Evolutionary conservation across 2,329 filamentous ascomycete genomes (phyloP).

Genomic region (Epichloe coenophiala): DNA sequence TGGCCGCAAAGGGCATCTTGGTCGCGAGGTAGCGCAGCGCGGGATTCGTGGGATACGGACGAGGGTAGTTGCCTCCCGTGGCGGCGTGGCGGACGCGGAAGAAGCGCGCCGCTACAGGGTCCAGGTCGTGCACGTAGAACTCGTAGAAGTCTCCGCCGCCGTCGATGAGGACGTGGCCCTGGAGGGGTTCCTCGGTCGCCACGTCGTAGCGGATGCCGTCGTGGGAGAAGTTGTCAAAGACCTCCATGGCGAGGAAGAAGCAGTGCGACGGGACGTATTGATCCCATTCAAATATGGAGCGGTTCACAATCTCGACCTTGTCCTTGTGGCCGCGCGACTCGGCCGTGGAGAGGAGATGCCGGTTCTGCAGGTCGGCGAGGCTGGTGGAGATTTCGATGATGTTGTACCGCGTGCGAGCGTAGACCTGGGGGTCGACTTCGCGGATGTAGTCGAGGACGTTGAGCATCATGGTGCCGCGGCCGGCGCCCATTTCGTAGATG

Average conservation of each 20-base stretch:
- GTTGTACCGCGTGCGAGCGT: slow-evolving; percentile 82
- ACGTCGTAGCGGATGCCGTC: slow-evolving; percentile 87
- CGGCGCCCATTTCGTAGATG: slow-evolving; percentile 97
- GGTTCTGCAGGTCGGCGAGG: slow-evolving; percentile 64
- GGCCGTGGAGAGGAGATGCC: slow-evolving; percentile 53
- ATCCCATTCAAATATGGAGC: slow-evolving; percentile 89
- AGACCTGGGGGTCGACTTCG: slow-evolving; percentile 77
- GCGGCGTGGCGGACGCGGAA: slow-evolving; percentile 74
- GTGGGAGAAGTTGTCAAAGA: slow-evolving; percentile 97
- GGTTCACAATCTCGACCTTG: slow-evolving; percentile 90
- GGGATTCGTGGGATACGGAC: slow-evolving; percentile 41
- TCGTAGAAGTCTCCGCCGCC: slow-evolving; percentile 81
- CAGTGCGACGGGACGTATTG: slow-evolving; percentile 80
- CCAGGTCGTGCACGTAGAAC: slow-evolving; percentile 71
- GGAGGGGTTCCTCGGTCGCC: slow-evolving; percentile 65
- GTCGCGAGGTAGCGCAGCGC: slow-evolving; percentile 48
- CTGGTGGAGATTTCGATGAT: slow-evolving; percentile 89
- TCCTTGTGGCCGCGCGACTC: slow-evolving; percentile 61
- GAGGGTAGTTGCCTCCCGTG: slow-evolving; percentile 47
- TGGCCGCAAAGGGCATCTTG: slow-evolving; percentile 55
- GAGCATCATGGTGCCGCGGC: slow-evolving; percentile 93
- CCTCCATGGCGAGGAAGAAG: slow-evolving; percentile 95
- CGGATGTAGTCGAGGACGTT: slow-evolving; percentile 97
- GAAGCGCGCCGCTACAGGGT: slow-evolving; percentile 72
- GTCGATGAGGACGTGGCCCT: slow-evolving; percentile 82